Evolutionary conservation across 2,329 filamentous ascomycete species (phyloP).

Genomic region (Coniochaeta hoffmannii): DNA sequence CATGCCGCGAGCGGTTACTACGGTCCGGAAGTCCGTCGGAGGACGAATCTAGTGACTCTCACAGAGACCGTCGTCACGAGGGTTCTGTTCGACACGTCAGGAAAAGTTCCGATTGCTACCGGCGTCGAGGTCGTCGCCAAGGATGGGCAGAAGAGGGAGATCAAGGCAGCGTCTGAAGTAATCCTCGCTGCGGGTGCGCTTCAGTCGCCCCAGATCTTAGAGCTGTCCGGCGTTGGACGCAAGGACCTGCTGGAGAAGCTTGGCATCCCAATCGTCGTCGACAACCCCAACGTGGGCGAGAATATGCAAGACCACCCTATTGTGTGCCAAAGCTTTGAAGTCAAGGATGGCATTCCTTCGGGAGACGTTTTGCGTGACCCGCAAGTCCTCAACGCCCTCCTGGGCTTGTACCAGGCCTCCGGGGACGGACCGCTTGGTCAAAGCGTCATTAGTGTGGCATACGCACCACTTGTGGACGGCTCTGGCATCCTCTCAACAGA

Average conservation of each 20-base stretch:
- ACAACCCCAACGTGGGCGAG: slow-evolving; percentile 36
- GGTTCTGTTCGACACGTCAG: slow-evolving; percentile 18
- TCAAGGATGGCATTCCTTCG: slow-evolving; percentile 29
- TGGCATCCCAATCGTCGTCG: slow-evolving; percentile 33
- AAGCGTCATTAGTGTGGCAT: slow-evolving; percentile 28
- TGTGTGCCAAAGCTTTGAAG: slow-evolving; percentile 29
- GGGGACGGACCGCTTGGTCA: slow-evolving; percentile 27
- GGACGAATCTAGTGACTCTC: slow-evolving; percentile 26
- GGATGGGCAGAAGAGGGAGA: slow-evolving; percentile 12
- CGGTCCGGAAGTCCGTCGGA: slow-evolving; percentile 19
- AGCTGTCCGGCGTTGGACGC: slow-evolving; percentile 53
- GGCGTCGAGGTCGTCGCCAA: slow-evolving; percentile 23
- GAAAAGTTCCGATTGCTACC: slow-evolving; percentile 19
- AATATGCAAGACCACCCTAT: slow-evolving; percentile 40
- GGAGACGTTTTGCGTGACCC: slow-evolving; percentile 27
- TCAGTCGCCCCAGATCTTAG: slow-evolving; percentile 49
- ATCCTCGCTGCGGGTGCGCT: slow-evolving; percentile 51
- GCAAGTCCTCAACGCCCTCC: slow-evolving; percentile 19
- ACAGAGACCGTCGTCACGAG: slow-evolving; percentile 25
- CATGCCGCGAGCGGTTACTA: slow-evolving; percentile 26
- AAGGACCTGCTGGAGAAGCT: slow-evolving; percentile 30
- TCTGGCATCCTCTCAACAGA: slow-evolving; percentile 17
- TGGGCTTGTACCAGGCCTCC: slow-evolving; percentile 27
- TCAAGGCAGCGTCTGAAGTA: slow-evolving; percentile 32
- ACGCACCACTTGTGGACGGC: slow-evolving; percentile 23